phyloP scores from a whole-genome alignment of 2,329 filamentous ascomycete genomes.

The Xenoacremonium recifei region DNA sequence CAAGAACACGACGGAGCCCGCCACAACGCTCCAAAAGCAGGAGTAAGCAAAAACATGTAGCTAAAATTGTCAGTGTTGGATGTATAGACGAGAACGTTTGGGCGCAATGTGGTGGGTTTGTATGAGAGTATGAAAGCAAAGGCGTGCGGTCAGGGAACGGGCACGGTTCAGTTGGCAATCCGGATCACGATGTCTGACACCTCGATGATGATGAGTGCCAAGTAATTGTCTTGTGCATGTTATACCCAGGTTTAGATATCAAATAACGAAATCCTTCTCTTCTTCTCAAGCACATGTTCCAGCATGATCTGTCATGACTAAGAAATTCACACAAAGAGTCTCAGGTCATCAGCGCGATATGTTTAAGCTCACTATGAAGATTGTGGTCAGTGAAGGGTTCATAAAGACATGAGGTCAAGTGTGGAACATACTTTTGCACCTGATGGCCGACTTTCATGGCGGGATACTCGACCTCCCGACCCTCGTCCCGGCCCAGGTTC shows the following conservation, averaged over 20 bases:
- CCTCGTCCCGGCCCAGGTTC: constrained; percentile 52
- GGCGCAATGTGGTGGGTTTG: no score
- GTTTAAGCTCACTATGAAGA: constrained; percentile 46
- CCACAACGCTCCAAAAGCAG: no score
- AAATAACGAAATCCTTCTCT: not conserved
- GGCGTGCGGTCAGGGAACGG: no score
- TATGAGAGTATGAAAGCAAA: no score
- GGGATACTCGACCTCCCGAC: constrained; percentile 45
- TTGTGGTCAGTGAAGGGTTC: constrained; percentile 10
- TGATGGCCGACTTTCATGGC: constrained; percentile 59
- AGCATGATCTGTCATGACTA: not conserved
- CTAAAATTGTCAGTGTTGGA: not conserved
- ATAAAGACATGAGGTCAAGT: not conserved
- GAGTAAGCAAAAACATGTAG: no score
- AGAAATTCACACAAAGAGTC: no score
- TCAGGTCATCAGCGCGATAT: constrained; percentile 51
- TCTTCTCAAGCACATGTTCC: not conserved
- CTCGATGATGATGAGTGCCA: no score
- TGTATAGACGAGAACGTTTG: not conserved
- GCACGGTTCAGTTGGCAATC: no score
- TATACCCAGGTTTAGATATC: not conserved
- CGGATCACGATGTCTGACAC: no score
- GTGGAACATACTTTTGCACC: constrained; percentile 50
- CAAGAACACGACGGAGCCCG: no score
- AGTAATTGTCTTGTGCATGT: not conserved